Evolutionary conservation across 2,329 filamentous ascomycete genomes (phyloP).

Genomic region (Didymella segeticola): DNA sequence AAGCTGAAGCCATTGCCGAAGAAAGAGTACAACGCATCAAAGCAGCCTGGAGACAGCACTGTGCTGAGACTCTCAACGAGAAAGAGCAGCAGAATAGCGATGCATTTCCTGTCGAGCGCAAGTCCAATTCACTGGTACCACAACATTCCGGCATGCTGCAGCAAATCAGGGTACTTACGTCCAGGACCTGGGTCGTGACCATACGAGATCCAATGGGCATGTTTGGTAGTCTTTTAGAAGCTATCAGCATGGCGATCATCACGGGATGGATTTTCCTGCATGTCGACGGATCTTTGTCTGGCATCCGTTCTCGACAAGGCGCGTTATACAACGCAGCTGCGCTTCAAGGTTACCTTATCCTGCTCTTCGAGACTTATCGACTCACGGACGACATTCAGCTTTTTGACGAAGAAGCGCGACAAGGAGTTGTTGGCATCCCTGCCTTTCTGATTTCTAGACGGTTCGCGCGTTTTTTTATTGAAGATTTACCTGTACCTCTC

Average conservation of each 20-base stretch:
- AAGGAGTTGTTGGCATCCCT: slow-evolving; percentile 73
- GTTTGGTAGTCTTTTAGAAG: slow-evolving; percentile 72
- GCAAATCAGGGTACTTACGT: slow-evolving; percentile 70
- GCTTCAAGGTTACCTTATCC: slow-evolving; percentile 77
- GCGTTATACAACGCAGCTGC: slow-evolving; percentile 74
- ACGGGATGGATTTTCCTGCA: slow-evolving; percentile 76
- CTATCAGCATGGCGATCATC: slow-evolving; percentile 73
- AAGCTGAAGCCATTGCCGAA: slow-evolving; percentile 67
- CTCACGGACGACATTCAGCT: slow-evolving; percentile 76
- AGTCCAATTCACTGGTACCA: slow-evolving; percentile 25
- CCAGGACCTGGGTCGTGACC: slow-evolving; percentile 73
- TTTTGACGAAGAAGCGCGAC: slow-evolving; percentile 77
- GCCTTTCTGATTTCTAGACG: slow-evolving; percentile 75
- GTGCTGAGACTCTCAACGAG: slow-evolving; percentile 18
- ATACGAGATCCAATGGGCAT: slow-evolving; percentile 80
- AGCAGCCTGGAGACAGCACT: slow-evolving; percentile 60
- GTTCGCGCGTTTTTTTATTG: slow-evolving; percentile 70
- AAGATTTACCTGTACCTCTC: slow-evolving; percentile 76
- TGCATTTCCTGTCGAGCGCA: neutral
- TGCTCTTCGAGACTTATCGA: slow-evolving; percentile 78
- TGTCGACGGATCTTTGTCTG: slow-evolving; percentile 69
- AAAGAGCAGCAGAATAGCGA: slow-evolving; percentile 14
- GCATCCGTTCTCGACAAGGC: slow-evolving; percentile 76
- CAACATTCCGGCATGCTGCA: slow-evolving; percentile 65
- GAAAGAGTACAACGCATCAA: slow-evolving; percentile 68